These are phyloP conservation scores for Thelephora aurantiotincta DNA, from an alignment of 768 basidiomycete species.

Conservation along the genomic window DNA sequence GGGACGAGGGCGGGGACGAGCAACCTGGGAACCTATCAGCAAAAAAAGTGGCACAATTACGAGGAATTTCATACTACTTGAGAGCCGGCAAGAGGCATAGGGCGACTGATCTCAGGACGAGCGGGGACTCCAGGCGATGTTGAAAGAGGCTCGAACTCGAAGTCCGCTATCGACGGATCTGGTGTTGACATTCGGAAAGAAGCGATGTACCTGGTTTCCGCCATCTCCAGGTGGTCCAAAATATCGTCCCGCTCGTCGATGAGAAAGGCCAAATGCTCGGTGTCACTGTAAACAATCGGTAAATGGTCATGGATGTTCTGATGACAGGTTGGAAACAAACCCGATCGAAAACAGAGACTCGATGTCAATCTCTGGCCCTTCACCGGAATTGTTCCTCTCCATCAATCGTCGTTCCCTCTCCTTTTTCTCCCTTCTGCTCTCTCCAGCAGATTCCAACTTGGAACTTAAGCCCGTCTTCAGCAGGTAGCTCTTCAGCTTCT, in stretches of 20 bases:
- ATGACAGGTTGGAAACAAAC: slow-evolving; percentile 24
- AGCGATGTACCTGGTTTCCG: slow-evolving; percentile 64
- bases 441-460: slow-evolving; percentile 25
- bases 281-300: slow-evolving; percentile 36
- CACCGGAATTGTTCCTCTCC: slow-evolving; percentile 2
- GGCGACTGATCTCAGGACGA: slow-evolving; percentile 46
- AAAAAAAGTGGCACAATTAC: neutral
- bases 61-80: slow-evolving; percentile 5
- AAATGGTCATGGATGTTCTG: neutral
- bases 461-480: slow-evolving; percentile 53
- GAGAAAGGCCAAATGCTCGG: slow-evolving; percentile 46
- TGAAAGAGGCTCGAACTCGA: slow-evolving; percentile 18
- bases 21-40: slow-evolving; percentile 9
- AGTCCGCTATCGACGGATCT: slow-evolving; percentile 55
- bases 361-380: slow-evolving; percentile 40
- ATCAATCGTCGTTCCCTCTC: neutral
- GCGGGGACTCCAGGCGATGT: slow-evolving; percentile 23
- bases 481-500: slow-evolving; percentile 54
- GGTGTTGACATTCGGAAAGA: slow-evolving; percentile 65
- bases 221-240: slow-evolving; percentile 67
- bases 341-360: slow-evolving; percentile 62
- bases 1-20: slow-evolving; percentile 16
- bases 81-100: slow-evolving; percentile 32
- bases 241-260: slow-evolving; percentile 67
- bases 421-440: slow-evolving; percentile 6